Conservation (phyloP, 768 basidiomycete species). For the Amanita fuliginea region DNA sequence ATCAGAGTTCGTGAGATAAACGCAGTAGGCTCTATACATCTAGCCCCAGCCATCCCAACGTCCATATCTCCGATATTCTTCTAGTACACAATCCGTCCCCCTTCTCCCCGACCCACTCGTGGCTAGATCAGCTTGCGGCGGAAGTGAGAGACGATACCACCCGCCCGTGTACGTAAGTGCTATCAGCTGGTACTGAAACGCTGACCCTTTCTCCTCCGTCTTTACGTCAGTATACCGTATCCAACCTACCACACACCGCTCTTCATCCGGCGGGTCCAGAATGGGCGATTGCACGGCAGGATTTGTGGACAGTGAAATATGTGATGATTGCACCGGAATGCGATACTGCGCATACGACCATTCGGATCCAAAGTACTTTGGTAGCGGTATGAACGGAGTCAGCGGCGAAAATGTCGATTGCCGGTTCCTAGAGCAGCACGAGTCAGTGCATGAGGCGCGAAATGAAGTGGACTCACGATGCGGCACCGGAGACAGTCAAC, state of each 20-base stretch:
- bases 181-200: constrained; percentile 61
- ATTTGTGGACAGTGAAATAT: constrained; percentile 69
- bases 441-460: constrained; percentile 3
- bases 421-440: constrained; percentile 46
- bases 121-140: constrained; percentile 2
- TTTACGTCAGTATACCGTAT: constrained; percentile 41
- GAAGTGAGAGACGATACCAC: constrained; percentile 80
- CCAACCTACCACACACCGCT: constrained; percentile 85
- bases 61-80: constrained; percentile 75
- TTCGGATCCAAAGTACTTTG: constrained; percentile 89
- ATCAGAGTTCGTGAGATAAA: constrained; percentile 35
- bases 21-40: constrained; percentile 2
- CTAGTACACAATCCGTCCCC: constrained; percentile 42
- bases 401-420: constrained; percentile 77
- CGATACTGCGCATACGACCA: constrained; percentile 94
- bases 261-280: constrained; percentile 63
- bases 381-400: constrained; percentile 70
- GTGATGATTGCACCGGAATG: constrained; percentile 75
- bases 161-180: constrained; percentile 85
- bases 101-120: no score
- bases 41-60: constrained; percentile 85
- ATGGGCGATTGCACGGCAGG: constrained; percentile 42
- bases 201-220: constrained; percentile 13
- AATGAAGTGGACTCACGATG: constrained; percentile 39
- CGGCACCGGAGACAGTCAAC: constrained; percentile 44